These are phyloP conservation scores for Barnettozyma wickerhamii DNA, from an alignment of 805 yeast species.

Conservation along the genomic window DNA sequence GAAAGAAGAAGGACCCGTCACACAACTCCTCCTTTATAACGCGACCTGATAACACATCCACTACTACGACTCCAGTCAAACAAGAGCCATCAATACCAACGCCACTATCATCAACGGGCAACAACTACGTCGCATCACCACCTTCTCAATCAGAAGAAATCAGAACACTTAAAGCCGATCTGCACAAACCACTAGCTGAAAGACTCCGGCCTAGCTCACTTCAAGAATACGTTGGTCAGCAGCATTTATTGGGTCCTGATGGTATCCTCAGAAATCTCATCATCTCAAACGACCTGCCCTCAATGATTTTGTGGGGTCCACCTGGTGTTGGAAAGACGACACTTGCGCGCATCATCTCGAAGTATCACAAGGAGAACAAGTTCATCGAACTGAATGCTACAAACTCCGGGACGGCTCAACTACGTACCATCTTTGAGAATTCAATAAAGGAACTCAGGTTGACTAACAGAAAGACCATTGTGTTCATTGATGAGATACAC, in stretches of 20 bases:
- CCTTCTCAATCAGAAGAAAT: constrained; percentile 15
- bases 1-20: neutral
- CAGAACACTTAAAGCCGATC: constrained; percentile 13
- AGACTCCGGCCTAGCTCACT: constrained; percentile 72
- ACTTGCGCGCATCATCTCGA: constrained; percentile 52
- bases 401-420: constrained; percentile 58
- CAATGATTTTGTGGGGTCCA: constrained; percentile 91
- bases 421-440: constrained; percentile 53
- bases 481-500: constrained; percentile 92
- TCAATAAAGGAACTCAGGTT: constrained; percentile 32
- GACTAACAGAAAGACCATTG: constrained; percentile 53
- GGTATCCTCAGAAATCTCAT: constrained; percentile 69
- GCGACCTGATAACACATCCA: neutral
- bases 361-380: constrained; percentile 36
- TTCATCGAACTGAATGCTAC: constrained; percentile 88
- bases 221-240: constrained; percentile 79
- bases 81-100: neutral
- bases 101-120: neutral
- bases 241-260: constrained; percentile 59
- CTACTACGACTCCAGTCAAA: neutral
- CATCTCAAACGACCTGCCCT: constrained; percentile 61
- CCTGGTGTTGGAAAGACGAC: constrained; percentile 95
- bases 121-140: neutral
- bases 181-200: constrained; percentile 58
- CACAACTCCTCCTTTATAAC: neutral